Evolutionary conservation across 176 grass and related monocot species (phyloP), one percentile per base, ranked within the genome.

Genomic region (Aegilops sharonensis): DNA sequence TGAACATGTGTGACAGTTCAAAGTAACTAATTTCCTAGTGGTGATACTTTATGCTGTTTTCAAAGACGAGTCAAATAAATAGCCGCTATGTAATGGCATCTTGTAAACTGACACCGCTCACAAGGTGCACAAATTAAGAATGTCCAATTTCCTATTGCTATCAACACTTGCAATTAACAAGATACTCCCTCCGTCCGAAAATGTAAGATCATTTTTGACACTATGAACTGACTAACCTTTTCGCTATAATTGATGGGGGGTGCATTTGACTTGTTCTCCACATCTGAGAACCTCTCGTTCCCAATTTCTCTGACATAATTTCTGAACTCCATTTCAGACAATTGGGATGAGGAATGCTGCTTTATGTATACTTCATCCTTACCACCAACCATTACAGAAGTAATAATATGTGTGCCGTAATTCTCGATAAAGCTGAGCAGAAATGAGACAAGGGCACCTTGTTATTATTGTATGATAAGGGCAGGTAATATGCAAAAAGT

Each of bases 321-420:
- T 90, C 88, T 91, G 75, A 99, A 94, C 72, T 99, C 97, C 37
- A 83, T 68, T 79, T 87, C 83, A 78, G 94, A 99, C 74, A 99
- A 84, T 40, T 99, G 97, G 83, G 97, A 99, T 8, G 92, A 99
- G 63, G 86, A 90, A 91, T 99, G 97, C 56, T 94, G 97, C 86
- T 96, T 99, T 86, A 99, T 92, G 76, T 96, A 99, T 73, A 99
- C 94, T 68, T 96, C 97, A 94, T 99, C 97, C 89, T 99, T 99
- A 57, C 97, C 97, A 65, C 97, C 97, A 91, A 96, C 90, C 56
- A 87, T 97, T 72, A 99, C 92, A 56, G 97, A 99, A 27, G 80
- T 93, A 90, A 99, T 94, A 83, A 99, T 91, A 64, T 99, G 97
- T 21, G 97, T 99, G 3, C 97, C 97, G 9, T 94, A 96, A 42